These are phyloP conservation scores for Apiotrichum veenhuisii DNA, from an alignment of 1,284 basidiomycete genomes.

Conservation along the genomic window DNA sequence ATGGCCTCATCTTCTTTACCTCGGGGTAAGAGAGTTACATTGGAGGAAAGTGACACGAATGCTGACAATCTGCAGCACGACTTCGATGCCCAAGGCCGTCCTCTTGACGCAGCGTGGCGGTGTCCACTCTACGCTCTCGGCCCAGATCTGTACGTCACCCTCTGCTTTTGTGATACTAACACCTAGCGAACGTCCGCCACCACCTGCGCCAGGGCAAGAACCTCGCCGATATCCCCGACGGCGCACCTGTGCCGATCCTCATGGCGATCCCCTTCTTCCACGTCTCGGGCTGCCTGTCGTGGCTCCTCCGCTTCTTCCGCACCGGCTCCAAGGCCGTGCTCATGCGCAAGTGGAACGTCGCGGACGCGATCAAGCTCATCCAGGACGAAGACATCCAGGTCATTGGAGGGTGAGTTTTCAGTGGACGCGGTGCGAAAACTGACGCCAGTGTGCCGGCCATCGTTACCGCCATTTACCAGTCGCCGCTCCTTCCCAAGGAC, in stretches of 20 bases:
- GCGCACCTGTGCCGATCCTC: constrained; percentile 7
- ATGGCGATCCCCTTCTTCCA: constrained; percentile 45
- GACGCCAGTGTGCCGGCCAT: constrained; percentile 45
- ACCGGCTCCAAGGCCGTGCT: constrained; percentile 37
- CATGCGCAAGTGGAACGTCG: constrained; percentile 34
- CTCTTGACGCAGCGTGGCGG: constrained; percentile 32
- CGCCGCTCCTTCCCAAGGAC: constrained; percentile 9
- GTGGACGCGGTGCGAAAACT: not conserved
- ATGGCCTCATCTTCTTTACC: constrained; percentile 45
- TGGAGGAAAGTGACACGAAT: no score
- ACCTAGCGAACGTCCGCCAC: not conserved
- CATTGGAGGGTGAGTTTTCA: constrained; percentile 30
- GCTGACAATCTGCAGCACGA: constrained; percentile 20
- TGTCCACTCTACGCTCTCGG: constrained; percentile 13
- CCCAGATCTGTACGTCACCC: not conserved
- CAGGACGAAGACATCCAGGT: constrained; percentile 28
- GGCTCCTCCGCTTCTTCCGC: constrained; percentile 35
- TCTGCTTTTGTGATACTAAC: not conserved
- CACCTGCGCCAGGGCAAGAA: constrained; percentile 8
- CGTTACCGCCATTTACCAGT: constrained; percentile 25
- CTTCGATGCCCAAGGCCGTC: constrained; percentile 35
- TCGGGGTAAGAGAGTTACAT: constrained; percentile 5
- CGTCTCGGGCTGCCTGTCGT: constrained; percentile 42
- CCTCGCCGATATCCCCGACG: not conserved
- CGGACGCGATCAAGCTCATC: constrained; percentile 33